Evolutionary conservation across 768 basidiomycete species (phyloP), one percentile per base, ranked within the genome.

Genomic region (Clavulina sp.): DNA sequence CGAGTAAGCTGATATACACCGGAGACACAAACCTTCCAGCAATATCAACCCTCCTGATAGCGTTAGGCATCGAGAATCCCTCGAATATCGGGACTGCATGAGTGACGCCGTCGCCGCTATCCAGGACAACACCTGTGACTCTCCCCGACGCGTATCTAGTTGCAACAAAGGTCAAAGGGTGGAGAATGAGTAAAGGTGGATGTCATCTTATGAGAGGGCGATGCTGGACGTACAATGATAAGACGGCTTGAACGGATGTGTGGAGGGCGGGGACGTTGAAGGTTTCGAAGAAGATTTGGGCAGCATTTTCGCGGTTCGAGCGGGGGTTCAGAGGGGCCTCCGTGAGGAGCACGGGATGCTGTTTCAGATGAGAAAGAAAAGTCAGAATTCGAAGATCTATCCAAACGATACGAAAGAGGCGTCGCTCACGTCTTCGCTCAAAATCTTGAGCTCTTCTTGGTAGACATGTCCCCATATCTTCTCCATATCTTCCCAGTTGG

Each of bases 401-500:
- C 19, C 19, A 13, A 47, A 21, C 41, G 44, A 23, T 28, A 13
- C 43, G 24, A 30, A 41, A 38, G 40, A 56, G 33, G 54, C 3
- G 52, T 16, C 32, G 59, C 71, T 54, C 56, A 93, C 93, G 79
- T 97, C 93, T 71, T 97, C 95, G 62, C 88, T 92, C 59, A 96
- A 69, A 3, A 92, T 95, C 21, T 87, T 85, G 41, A 97, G 70
- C 62, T 95, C 93, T 63, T 97, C 91, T 21, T 85, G 81, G 63
- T 96, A 99, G 44, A 97, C 84, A 82, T 88, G 92, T 57, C 75
- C 84, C 95, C 95, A 99, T 74, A 99, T 96, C 54, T 86, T 79
- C 65, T 99, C 95, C 95, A 99, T 99, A 63, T 99, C 95, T 63
- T 99, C 95, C 93, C 95, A 99, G 69, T 99, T 88, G 33, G 86